phyloP scores from a whole-genome alignment of 116 monocot genomes.

The Cymodocea nodosa region DNA sequence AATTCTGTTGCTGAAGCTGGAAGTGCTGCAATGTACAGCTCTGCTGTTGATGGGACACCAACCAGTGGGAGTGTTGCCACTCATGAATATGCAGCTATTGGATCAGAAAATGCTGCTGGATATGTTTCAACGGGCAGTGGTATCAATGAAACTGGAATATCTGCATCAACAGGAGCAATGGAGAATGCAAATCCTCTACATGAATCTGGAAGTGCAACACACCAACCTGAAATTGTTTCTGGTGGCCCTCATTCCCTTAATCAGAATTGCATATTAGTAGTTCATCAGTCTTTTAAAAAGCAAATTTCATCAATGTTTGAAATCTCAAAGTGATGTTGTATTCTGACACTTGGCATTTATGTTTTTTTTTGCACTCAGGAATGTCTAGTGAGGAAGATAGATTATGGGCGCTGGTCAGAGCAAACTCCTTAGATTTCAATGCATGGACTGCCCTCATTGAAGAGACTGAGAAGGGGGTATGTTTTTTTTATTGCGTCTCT shows the following conservation, averaged over 20 bases:
- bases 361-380: conserved; percentile 15
- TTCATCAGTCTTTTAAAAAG: not conserved
- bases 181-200: conserved; percentile 33
- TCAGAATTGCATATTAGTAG: not conserved
- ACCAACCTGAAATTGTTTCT: conserved; percentile 37
- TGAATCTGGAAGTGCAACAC: conserved; percentile 21
- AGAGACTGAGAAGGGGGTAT: conserved; percentile 93
- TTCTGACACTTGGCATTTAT: not conserved
- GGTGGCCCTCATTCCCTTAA: not conserved
- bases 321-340: not conserved
- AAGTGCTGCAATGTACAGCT: conserved; percentile 2
- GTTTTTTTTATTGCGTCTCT: no score
- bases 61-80: conserved; percentile 3
- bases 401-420: conserved; percentile 72
- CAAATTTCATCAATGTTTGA: not conserved
- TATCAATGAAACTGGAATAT: conserved; percentile 15
- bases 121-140: conserved; percentile 35
- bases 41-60: not conserved
- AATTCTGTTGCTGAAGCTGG: conserved; percentile 7
- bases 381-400: conserved; percentile 84
- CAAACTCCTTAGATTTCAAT: conserved; percentile 90
- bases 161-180: conserved; percentile 22
- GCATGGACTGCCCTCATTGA: conserved; percentile 92
- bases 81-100: conserved; percentile 13
- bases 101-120: conserved; percentile 5